Conservation (phyloP, 2,329 filamentous ascomycete genomes). For the Claviceps capensis region DNA sequence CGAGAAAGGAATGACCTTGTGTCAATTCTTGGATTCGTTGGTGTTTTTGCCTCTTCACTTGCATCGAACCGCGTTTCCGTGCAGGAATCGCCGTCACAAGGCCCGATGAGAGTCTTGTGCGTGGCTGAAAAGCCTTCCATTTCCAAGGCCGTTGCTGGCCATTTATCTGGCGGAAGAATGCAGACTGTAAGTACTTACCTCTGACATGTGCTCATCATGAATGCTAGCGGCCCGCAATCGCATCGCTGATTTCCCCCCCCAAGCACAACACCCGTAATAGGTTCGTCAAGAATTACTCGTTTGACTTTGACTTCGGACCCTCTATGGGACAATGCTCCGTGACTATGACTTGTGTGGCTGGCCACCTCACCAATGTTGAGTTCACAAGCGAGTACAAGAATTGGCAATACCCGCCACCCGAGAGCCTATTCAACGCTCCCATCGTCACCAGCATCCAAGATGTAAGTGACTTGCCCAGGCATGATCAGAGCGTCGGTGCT, state of each 20-base stretch:
- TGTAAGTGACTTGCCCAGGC: slow-evolving; percentile 26
- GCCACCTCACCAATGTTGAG: slow-evolving; percentile 71
- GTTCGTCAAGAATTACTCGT: slow-evolving; percentile 90
- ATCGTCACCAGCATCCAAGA: slow-evolving; percentile 55
- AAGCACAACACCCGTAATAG: slow-evolving; percentile 56
- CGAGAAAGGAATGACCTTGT: background rate
- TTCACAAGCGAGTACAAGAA: slow-evolving; percentile 62
- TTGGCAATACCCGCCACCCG: slow-evolving; percentile 72
- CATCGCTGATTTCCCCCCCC: slow-evolving; percentile 10
- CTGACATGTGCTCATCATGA: background rate
- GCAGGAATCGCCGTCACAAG: background rate
- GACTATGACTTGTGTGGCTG: slow-evolving; percentile 86
- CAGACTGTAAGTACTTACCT: slow-evolving; percentile 43
- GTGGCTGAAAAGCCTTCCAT: slow-evolving; percentile 72
- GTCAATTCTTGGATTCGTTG: background rate
- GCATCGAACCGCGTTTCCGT: background rate
- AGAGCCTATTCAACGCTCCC: slow-evolving; percentile 66
- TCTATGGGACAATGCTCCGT: slow-evolving; percentile 73
- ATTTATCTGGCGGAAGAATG: slow-evolving; percentile 66
- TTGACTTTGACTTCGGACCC: slow-evolving; percentile 73
- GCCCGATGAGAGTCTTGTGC: slow-evolving; percentile 36
- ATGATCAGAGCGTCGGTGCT: background rate
- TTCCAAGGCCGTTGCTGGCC: slow-evolving; percentile 81
- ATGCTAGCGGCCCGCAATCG: background rate
- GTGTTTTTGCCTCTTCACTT: too few species aligned